Conservation (phyloP, 2,329 filamentous ascomycete genomes). For the Diplodia mutila region DNA sequence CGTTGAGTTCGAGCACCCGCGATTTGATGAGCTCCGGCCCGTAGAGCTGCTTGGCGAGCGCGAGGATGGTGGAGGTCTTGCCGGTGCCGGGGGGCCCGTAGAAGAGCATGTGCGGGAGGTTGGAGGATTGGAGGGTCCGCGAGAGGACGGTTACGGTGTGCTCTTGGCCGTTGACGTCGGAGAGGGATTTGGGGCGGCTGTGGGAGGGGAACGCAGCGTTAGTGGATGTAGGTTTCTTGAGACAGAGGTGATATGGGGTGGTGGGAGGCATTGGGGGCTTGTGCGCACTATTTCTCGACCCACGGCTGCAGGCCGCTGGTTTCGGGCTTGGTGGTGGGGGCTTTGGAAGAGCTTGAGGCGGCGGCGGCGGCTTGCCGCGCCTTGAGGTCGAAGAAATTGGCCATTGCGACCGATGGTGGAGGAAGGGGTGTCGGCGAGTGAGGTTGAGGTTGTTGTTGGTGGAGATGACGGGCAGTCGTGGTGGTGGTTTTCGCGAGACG, state of each 20-base stretch:
- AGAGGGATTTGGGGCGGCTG: slow-evolving; percentile 89
- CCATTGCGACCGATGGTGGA: slow-evolving; percentile 57
- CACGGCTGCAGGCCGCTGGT: slow-evolving; percentile 78
- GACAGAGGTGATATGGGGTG: too few relatives aligned
- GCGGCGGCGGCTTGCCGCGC: slow-evolving; percentile 78
- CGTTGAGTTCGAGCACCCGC: slow-evolving; percentile 97
- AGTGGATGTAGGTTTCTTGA: neutral
- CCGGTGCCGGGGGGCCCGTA: slow-evolving; percentile 97
- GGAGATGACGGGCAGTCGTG: neutral
- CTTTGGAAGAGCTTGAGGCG: slow-evolving; percentile 68
- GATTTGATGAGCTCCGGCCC: slow-evolving; percentile 91
- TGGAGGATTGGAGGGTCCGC: slow-evolving; percentile 90
- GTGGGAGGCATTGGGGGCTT: neutral
- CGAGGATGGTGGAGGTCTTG: slow-evolving; percentile 97
- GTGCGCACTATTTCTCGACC: slow-evolving; percentile 94
- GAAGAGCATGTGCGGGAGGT: slow-evolving; percentile 99
- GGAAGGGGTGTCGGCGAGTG: neutral
- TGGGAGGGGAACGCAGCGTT: slow-evolving; percentile 3
- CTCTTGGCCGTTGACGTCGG: slow-evolving; percentile 95
- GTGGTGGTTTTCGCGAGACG: slow-evolving; percentile 18
- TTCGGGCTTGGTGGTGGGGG: slow-evolving; percentile 64
- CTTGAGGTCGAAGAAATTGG: slow-evolving; percentile 94
- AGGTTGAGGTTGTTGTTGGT: neutral
- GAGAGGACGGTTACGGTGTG: slow-evolving; percentile 93
- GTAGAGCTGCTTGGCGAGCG: slow-evolving; percentile 95